Conservation (phyloP, 768 basidiomycete genomes). For the Pleurotus pulmonarius region DNA sequence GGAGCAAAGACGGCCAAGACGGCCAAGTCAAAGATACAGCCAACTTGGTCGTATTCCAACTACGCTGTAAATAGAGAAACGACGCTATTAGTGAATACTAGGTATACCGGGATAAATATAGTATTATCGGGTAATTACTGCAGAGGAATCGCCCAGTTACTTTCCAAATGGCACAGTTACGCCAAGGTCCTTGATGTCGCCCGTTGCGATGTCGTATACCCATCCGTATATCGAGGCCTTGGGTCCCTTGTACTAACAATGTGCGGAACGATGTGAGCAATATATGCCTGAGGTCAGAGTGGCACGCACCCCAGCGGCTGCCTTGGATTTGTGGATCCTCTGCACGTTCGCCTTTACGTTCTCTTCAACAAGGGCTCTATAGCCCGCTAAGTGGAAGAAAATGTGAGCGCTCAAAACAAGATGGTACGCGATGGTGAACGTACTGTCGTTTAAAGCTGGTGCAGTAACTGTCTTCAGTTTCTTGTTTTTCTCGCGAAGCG, state of each 20-base stretch:
- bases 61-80: too few species aligned
- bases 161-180: background rate
- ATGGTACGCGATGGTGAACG: background rate
- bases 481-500: slow-evolving; percentile 13
- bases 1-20: too few species aligned
- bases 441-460: slow-evolving; percentile 16
- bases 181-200: background rate
- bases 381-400: slow-evolving; percentile 23
- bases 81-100: too few species aligned
- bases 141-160: background rate
- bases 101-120: too few species aligned
- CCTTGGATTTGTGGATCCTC: slow-evolving; percentile 10
- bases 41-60: too few species aligned
- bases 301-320: background rate
- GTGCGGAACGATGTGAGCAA: background rate
- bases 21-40: too few species aligned
- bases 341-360: slow-evolving; percentile 44
- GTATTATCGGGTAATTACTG: too few species aligned
- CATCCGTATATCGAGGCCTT: background rate
- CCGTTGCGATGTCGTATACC: slow-evolving; percentile 3
- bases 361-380: slow-evolving; percentile 42
- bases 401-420: background rate
- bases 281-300: background rate
- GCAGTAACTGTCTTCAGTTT: slow-evolving; percentile 9
- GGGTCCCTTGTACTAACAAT: background rate